Base-by-base conservation (phyloP, 306 rosid genomes). In the Quillaja saponaria region DNA sequence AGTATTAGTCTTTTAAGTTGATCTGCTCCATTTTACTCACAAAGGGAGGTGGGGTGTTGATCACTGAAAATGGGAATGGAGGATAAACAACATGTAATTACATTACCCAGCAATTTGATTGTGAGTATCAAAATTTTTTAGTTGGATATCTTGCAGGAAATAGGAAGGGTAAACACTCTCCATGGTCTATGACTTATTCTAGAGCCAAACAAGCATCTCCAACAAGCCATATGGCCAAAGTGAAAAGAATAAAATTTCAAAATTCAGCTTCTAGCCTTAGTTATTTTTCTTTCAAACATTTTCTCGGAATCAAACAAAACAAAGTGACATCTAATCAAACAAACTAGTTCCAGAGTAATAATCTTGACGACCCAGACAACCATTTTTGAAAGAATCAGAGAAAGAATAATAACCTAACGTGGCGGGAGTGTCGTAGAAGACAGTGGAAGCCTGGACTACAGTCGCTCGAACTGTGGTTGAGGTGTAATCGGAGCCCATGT, bases 381-480 rank as follows among this genome's bases (percentile, higher is more conserved):
- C 7, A 35, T 13, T 13, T 18, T 13, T 49, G 25, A 48, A 14
- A 8, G 5, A 41, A n/a, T 4, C 37, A 5, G 12, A 9, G 7
- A 13, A 41, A 42, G 34, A 40, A 21, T 16, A 0, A 13, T 63
- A 16, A 87, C 96, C 96, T 68, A 91, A 73, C 58, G 97, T 86
- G 69, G 96, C 96, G 0, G 88, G 84, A 45, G 96, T 85, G 78
- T 91, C 95, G 68, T 88, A 91, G 84, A 88, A 91, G 80, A 91
- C 55, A 33, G 95, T 86, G 62, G 98, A 84, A 52, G 96, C 98
- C 45, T 91, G 98, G 53, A 91, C 88, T 46, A 91, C 85, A 25
- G 98, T 91, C 80, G 87, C 95, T 66, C 97, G 86, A 16, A 91
- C 81, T 0, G 86, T 78, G 55, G 74, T 50, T 6, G 81, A 72